Base-by-base conservation (phyloP, 768 basidiomycete genomes). In the Boletus edulis region DNA sequence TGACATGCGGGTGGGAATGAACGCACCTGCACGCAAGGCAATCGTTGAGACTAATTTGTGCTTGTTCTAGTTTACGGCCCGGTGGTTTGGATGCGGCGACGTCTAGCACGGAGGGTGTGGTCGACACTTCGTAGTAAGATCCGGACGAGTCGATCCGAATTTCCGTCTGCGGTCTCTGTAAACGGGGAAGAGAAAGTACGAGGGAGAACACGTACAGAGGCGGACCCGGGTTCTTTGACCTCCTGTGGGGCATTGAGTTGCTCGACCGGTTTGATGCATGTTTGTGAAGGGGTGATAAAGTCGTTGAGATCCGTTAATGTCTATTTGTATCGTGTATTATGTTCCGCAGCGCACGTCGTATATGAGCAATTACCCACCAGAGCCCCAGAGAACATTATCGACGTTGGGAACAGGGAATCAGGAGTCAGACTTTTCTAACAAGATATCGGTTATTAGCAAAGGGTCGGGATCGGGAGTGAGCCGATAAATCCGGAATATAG, bases 11-110 rank as follows among this genome's bases (percentile, higher is more conserved):
- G 49, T 22, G 40, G 75, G 27, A 49, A 51, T 18, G 40, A 76
- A 76, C 87, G 49, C 66, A 92, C 95, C 94, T 97, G 81, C 97
- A 98, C 24, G 97, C 97, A 44, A 99, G 78, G 74, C 97, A 99
- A 68, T 99, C 97, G 61, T 97, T 98, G 63, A 99, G 72, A 67
- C 87, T 98, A 61, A 99, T 93, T 70, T 98, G 90, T 3, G 97
- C 97, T 62, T 93, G 92, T 63, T 93, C 83, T 12, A 99, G 79
- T 72, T 91, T 94, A 70, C 78, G 79, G 32, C 51, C 66, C 41
- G 62, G 31, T 15, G 63, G 59, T 31, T 73, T 74, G 49, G 52
- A n/a, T 31, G 57, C 41, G 17, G 57, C 41, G 51, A 52, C 31
- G 58, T 56, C 56, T 32, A 52, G 61, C 24, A 44, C 59, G 46